A percentile compares a stretch with the other conserved stretches of the same genome.
These are phyloP conservation scores for Theobroma cacao DNA, from an alignment of 345 rosid species.

Conservation along the genomic window DNA sequence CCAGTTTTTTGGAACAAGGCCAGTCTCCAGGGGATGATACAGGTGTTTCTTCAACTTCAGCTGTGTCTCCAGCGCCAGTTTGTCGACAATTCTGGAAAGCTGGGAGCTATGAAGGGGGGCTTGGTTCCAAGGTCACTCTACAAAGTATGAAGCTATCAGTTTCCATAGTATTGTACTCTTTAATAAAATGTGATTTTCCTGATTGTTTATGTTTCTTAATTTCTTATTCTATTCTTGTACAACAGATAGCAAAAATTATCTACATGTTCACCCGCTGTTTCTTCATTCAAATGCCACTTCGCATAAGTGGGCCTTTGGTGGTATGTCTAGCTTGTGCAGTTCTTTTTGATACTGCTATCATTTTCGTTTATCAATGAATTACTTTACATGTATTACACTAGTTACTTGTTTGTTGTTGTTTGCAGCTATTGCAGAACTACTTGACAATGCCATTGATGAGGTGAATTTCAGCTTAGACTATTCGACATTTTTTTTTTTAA, in stretches of 20 bases:
- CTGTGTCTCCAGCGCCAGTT: conserved; percentile 62
- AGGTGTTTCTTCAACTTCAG: conserved; percentile 57
- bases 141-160: conserved; percentile 50
- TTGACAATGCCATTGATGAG: conserved; percentile 97
- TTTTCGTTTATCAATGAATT: conserved; percentile 8
- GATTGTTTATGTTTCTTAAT: not conserved
- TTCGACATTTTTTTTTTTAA: not conserved
- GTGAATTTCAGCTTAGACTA: conserved; percentile 36
- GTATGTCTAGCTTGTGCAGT: conserved; percentile 40
- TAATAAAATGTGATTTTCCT: conserved; percentile 2
- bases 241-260: conserved; percentile 69
- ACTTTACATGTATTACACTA: not conserved
- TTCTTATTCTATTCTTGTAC: conserved; percentile 12
- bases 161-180: not conserved
- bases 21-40: conserved; percentile 67
- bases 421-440: conserved; percentile 93
- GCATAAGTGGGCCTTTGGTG: conserved; percentile 98
- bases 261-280: conserved; percentile 94
- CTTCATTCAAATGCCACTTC: conserved; percentile 99
- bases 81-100: conserved; percentile 97
- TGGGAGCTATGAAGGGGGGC: conserved; percentile 56
- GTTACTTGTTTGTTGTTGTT: conserved; percentile 19
- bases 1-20: conserved; percentile 65
- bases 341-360: not conserved
- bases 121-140: conserved; percentile 43